Evolutionary conservation across 441 rosid species (phyloP).

Genomic region (Erodium moschatum): DNA sequence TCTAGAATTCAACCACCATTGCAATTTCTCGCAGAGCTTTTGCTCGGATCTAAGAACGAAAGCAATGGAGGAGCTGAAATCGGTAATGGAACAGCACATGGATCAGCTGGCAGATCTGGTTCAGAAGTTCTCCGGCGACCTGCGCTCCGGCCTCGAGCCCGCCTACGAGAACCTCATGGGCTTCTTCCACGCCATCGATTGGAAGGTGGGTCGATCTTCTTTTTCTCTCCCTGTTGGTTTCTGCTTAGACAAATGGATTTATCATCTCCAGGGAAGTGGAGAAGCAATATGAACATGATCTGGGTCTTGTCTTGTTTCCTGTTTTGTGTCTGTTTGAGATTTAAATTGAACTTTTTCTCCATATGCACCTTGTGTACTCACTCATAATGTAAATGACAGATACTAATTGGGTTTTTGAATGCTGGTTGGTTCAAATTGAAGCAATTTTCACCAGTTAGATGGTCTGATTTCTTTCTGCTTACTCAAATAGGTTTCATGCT

Average conservation of each 20-base stretch:
- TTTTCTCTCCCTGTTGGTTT: not conserved
- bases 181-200: slow-evolving; percentile 77
- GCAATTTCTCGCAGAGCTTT: not conserved
- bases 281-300: not conserved
- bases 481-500: not conserved
- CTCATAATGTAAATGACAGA: not conserved
- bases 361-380: not conserved
- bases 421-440: not conserved
- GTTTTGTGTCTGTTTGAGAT: not conserved
- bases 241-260: not conserved
- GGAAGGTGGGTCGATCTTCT: slow-evolving; percentile 49
- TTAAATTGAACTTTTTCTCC: not conserved
- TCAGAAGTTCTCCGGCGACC: slow-evolving; percentile 66
- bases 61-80: slow-evolving; percentile 59
- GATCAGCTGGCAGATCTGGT: slow-evolving; percentile 78
- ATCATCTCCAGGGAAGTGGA: not conserved
- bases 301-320: not conserved
- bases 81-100: slow-evolving; percentile 66
- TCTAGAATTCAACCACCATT: not conserved
- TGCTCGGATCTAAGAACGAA: not conserved
- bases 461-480: not conserved
- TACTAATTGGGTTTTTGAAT: not conserved
- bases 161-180: slow-evolving; percentile 70
- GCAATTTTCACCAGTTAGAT: not conserved
- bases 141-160: slow-evolving; percentile 67